phyloP scores from a whole-genome alignment of 768 basidiomycete species.

The Gloeophyllum trabeum region DNA sequence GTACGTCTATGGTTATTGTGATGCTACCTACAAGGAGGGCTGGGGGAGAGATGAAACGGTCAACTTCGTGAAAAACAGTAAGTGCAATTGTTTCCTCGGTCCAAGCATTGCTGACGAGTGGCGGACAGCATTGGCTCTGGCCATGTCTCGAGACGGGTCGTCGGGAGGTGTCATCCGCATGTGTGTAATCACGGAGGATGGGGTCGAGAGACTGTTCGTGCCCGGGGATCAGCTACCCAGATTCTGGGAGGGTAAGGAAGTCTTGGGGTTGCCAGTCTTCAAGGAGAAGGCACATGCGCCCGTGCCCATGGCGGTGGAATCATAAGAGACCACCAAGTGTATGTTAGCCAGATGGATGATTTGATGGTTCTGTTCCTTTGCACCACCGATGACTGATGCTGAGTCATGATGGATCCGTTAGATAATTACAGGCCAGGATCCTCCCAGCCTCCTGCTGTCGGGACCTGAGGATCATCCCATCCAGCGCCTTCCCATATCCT shows the following conservation, averaged over 20 bases:
- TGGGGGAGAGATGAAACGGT: slow-evolving; percentile 87
- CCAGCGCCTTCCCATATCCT: slow-evolving; percentile 63
- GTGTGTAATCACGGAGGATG: slow-evolving; percentile 91
- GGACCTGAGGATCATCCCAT: slow-evolving; percentile 25
- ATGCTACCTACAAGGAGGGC: slow-evolving; percentile 92
- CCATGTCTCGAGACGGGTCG: slow-evolving; percentile 96
- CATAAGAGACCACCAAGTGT: slow-evolving; percentile 7
- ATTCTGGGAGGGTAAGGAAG: slow-evolving; percentile 83
- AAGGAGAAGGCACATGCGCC: slow-evolving; percentile 11
- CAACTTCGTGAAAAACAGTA: slow-evolving; percentile 93
- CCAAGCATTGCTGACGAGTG: slow-evolving; percentile 1
- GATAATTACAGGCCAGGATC: no score
- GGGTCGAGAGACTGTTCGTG: slow-evolving; percentile 86
- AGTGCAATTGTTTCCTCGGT: slow-evolving; percentile 18
- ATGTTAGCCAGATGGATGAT: no score
- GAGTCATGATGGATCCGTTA: not conserved
- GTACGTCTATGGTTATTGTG: slow-evolving; percentile 98
- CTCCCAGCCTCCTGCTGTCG: not conserved
- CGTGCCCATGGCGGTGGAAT: slow-evolving; percentile 35
- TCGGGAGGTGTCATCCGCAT: slow-evolving; percentile 97
- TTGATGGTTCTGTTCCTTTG: no score
- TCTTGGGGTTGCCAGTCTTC: slow-evolving; percentile 31
- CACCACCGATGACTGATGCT: not conserved
- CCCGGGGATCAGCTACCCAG: slow-evolving; percentile 82
- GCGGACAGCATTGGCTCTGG: slow-evolving; percentile 71